Percentiles rank a stretch among this genome's conserved stretches.
phyloP scores from a whole-genome alignment of 441 rosid genomes.

The Isatis lusitanica region DNA sequence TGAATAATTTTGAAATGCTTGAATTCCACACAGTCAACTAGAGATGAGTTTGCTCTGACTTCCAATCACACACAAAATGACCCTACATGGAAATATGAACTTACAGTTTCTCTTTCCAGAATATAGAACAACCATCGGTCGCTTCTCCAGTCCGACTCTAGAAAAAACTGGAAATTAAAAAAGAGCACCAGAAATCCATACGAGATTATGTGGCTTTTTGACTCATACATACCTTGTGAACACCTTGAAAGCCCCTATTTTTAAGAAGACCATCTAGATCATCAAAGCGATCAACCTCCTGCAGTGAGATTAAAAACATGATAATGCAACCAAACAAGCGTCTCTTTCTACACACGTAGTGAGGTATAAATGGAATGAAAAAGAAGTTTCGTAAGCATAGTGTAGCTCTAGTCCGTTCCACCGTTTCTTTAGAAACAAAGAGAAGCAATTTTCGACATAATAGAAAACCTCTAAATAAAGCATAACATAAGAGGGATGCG shows the following conservation, averaged over 20 bases:
- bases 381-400: no score
- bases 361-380: no score
- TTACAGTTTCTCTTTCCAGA: constrained; percentile 81
- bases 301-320: constrained; percentile 30
- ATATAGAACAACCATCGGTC: constrained; percentile 87
- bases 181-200: background rate
- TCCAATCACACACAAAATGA: constrained; percentile 12
- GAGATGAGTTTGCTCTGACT: constrained; percentile 10
- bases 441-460: no score
- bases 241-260: constrained; percentile 72
- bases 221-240: constrained; percentile 62
- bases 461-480: no score
- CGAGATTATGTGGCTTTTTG: background rate
- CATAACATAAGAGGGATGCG: no score
- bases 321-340: constrained; percentile 1
- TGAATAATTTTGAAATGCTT: background rate
- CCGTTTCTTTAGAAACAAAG: no score
- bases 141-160: constrained; percentile 92
- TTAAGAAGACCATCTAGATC: constrained; percentile 59
- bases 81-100: constrained; percentile 15
- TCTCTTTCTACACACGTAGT: background rate
- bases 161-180: constrained; percentile 26
- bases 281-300: constrained; percentile 92
- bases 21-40: background rate
- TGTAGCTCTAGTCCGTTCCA: no score